A percentile compares a stretch with the other conserved stretches of the same genome.
phyloP scores from a whole-genome alignment of 352 stramenopile species.

The Paralagenidium karlingii region DNA sequence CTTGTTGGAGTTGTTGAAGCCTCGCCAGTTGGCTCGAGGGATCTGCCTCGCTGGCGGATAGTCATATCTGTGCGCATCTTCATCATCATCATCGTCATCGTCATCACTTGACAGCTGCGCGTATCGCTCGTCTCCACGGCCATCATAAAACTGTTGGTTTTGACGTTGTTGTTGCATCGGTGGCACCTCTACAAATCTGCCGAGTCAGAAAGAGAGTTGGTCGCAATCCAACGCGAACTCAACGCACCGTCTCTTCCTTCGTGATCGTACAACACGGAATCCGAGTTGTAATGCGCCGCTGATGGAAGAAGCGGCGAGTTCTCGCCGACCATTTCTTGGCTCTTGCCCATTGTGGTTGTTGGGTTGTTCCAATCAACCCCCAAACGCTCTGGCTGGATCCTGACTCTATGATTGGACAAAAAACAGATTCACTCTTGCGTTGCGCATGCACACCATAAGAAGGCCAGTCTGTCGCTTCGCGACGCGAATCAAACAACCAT shows the following conservation, averaged over 20 bases:
- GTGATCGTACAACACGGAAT: slow-evolving; percentile 62
- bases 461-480: too few relatives aligned
- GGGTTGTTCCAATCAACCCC: too few relatives aligned
- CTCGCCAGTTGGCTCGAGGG: slow-evolving; percentile 43
- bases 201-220: not conserved
- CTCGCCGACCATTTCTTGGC: slow-evolving; percentile 10
- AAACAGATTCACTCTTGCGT: too few relatives aligned
- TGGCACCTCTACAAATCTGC: not conserved
- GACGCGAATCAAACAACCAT: too few relatives aligned
- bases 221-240: not conserved
- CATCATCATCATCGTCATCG: slow-evolving; percentile 20
- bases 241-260: slow-evolving; percentile 9
- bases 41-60: slow-evolving; percentile 13
- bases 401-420: too few relatives aligned
- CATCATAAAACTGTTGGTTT: slow-evolving; percentile 46
- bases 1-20: slow-evolving; percentile 25
- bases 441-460: too few relatives aligned
- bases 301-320: slow-evolving; percentile 34
- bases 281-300: slow-evolving; percentile 78
- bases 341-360: too few relatives aligned
- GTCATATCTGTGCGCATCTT: slow-evolving; percentile 17
- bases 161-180: slow-evolving; percentile 19
- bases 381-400: too few relatives aligned
- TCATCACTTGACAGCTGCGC: slow-evolving; percentile 25
- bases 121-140: slow-evolving; percentile 34